Conservation (phyloP, 495 filamentous ascomycete species). For the Podospora didyma region DNA sequence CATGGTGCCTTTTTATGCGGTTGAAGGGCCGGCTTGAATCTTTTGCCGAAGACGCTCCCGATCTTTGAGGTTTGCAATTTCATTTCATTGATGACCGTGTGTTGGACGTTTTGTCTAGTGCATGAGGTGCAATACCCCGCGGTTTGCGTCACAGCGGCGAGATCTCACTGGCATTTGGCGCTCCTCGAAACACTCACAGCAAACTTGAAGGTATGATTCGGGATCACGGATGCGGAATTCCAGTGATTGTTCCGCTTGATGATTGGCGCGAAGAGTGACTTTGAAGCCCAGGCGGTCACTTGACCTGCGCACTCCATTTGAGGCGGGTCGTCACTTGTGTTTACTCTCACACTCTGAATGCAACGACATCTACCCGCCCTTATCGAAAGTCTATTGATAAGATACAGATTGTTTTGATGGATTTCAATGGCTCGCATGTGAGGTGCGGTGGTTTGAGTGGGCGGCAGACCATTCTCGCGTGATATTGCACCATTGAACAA, state of each 20-base stretch:
- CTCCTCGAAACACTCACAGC: background rate
- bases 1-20: conserved; percentile 3
- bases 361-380: no score
- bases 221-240: background rate
- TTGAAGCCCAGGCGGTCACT: no score
- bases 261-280: background rate
- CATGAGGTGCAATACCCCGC: conserved; percentile 16
- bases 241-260: background rate
- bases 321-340: no score
- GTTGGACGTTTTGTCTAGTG: background rate
- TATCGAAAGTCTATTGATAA: no score
- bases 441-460: background rate
- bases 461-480: conserved; percentile 23
- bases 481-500: conserved; percentile 19
- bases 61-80: background rate
- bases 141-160: conserved; percentile 12
- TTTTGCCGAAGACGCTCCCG: conserved; percentile 4
- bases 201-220: background rate
- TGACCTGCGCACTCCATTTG: no score
- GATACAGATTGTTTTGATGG: no score
- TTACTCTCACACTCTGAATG: no score
- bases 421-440: no score
- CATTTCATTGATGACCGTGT: background rate
- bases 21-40: background rate
- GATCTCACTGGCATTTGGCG: background rate